Evolutionary conservation across 192 early-diverging fungal species (phyloP), one percentile per base, ranked within the genome.

Genomic region (Phlyctochytrium arcticum): DNA sequence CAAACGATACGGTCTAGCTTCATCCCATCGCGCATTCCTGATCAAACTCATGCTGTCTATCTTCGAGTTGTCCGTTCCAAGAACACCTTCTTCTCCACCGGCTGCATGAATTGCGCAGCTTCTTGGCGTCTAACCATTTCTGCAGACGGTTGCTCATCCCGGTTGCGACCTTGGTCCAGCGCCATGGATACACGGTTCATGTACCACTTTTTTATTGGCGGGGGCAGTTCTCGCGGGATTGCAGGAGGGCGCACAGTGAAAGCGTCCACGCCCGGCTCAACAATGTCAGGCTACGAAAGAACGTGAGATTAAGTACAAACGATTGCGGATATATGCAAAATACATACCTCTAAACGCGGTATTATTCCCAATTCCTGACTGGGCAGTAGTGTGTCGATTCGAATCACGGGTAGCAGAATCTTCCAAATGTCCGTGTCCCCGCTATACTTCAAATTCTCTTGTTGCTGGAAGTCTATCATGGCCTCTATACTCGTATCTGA

Each of bases 101-200:
- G 73, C 64, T 62, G 58, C 23, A 76, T 54, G 36, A 79, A 80
- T 3, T 71, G 44, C 5, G 71, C 59, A 4, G 78, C 78, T 34
- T 68, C 68, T 37, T 72, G 54, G n/a, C 72, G 36, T 9, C 74
- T 54, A 30, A 29, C 10, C 57, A 69, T 39, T 7, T 62, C 59
- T 19, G 49, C 57, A 4, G 48, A 34, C 8, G 24, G 6, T 27
- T 36, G 36, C 8, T 60, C 50, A 9, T 19, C 61, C 19, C 59
- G 59, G 8, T 15, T 47, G 7, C 57, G 55, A 5, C 65, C 64
- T 65, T 77, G 75, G 26, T 81, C 79, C n/a, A 81, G 48, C 5
- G 69, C 69, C 81, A 83, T 83, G 17, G 81, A 79, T 23, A 77
- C 68, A 24, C 81, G 59, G 66, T 80, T 80, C 63, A 73, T 78